A percentile compares a stretch with the other conserved stretches of the same genome.
Conservation (phyloP, 164 flowering plant genomes). For the Protea cynaroides region DNA sequence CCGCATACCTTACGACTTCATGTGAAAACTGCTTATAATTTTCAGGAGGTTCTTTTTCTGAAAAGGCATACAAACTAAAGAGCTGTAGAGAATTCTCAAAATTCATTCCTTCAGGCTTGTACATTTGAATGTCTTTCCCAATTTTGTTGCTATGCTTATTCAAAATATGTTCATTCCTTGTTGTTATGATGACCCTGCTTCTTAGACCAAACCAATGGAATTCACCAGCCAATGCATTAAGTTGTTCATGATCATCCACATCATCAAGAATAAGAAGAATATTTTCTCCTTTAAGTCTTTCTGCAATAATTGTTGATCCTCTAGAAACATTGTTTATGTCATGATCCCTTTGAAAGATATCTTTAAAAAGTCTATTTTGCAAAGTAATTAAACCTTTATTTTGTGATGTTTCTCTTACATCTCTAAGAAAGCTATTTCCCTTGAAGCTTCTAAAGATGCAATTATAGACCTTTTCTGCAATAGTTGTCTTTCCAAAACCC, state of each 20-base stretch:
- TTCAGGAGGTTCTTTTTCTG: too few relatives aligned
- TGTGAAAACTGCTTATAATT: not conserved
- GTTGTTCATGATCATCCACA: not conserved
- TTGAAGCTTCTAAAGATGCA: not conserved
- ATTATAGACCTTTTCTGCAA: not conserved
- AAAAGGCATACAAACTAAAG: not conserved
- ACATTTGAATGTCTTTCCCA: too few relatives aligned
- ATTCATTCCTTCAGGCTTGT: too few relatives aligned
- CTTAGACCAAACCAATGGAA: not conserved
- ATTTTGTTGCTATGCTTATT: too few relatives aligned
- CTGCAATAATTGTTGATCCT: too few relatives aligned
- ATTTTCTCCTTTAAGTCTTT: too few relatives aligned
- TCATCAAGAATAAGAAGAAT: not conserved
- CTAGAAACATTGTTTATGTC: too few relatives aligned
- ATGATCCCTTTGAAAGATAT: too few relatives aligned
- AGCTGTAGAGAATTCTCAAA: not conserved
- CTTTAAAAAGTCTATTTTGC: not conserved
- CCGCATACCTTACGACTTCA: not conserved
- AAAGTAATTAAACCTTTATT: not conserved
- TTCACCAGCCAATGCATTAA: not conserved
- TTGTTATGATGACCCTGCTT: not conserved
- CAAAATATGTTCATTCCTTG: not conserved
- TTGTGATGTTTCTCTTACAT: not conserved
- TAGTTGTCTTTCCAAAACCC: not conserved
- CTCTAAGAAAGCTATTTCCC: not conserved